phyloP scores from a whole-genome alignment of 176 grass and related monocot species.

The Zea luxurians region DNA sequence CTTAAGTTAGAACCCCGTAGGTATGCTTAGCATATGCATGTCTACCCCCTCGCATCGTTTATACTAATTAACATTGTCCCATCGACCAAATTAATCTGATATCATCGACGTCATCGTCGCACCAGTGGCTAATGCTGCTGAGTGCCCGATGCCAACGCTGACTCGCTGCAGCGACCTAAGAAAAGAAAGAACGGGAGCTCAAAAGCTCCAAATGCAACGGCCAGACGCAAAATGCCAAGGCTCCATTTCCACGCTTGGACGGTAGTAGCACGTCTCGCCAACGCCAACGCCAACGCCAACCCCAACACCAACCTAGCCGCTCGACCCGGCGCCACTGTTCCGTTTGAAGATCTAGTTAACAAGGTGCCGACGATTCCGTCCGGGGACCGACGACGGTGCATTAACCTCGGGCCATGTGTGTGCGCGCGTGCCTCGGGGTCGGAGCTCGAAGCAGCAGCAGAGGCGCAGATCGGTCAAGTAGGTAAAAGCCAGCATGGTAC shows the following conservation, averaged over 20 bases:
- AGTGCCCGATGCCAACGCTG: neutral
- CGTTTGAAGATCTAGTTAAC: conserved; percentile 10
- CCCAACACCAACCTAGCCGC: too few species aligned
- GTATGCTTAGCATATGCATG: neutral
- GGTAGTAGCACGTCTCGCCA: neutral
- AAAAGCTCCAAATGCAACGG: conserved; percentile 29
- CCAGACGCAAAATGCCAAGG: conserved; percentile 14
- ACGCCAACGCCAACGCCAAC: too few species aligned
- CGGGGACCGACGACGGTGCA: conserved; percentile 19
- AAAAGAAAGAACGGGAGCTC: neutral
- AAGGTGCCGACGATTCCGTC: conserved; percentile 49
- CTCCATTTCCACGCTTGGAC: conserved; percentile 24
- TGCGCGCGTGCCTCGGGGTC: conserved; percentile 13
- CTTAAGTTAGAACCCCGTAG: too few species aligned
- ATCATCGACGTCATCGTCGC: neutral
- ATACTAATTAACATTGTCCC: neutral
- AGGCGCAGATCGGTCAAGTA: conserved; percentile 34
- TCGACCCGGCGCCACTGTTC: neutral
- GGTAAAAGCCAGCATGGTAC: conserved; percentile 41
- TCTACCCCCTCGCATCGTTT: neutral
- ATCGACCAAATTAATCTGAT: neutral
- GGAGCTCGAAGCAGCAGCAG: conserved; percentile 19
- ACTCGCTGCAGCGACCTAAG: neutral
- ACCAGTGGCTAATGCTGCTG: neutral
- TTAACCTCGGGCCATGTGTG: conserved; percentile 40